Percentiles rank a stretch among this genome's conserved stretches.
phyloP scores from a whole-genome alignment of 176 grass and related monocot genomes.

The Secale cereale region DNA sequence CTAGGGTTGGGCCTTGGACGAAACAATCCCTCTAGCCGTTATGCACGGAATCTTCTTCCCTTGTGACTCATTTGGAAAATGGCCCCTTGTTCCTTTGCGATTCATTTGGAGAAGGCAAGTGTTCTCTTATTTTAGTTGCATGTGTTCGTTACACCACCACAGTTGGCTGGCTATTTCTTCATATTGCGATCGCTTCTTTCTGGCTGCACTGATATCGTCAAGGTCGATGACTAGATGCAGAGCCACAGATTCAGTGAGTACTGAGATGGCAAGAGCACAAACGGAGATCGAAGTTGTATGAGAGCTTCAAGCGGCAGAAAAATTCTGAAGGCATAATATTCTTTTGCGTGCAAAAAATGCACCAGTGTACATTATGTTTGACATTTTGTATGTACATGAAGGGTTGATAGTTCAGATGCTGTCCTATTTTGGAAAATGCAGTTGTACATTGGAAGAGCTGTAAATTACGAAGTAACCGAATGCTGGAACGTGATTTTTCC shows the following conservation, averaged over 20 bases:
- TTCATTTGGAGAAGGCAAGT: constrained; percentile 16
- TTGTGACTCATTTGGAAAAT: constrained; percentile 48
- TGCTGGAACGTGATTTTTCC: neutral
- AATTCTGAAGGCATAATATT: neutral
- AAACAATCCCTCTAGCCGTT: constrained; percentile 50
- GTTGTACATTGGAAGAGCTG: constrained; percentile 16
- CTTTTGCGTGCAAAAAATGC: neutral
- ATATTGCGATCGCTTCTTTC: neutral
- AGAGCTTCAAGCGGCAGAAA: neutral
- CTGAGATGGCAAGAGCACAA: neutral
- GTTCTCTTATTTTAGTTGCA: constrained; percentile 19
- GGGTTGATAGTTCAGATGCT: neutral
- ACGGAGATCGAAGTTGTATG: neutral
- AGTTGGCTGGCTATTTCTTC: constrained; percentile 29
- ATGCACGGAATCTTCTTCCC: constrained; percentile 56
- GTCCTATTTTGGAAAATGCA: constrained; percentile 11
- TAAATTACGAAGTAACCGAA: constrained; percentile 15
- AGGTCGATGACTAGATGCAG: constrained; percentile 2
- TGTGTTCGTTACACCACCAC: constrained; percentile 24
- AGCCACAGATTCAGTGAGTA: neutral
- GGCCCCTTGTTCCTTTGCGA: constrained; percentile 43
- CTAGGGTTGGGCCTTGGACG: constrained; percentile 71
- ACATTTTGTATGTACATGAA: constrained; percentile 19
- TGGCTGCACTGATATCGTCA: neutral
- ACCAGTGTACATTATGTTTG: neutral